phyloP scores from a whole-genome alignment of 257 asterid species.

The Nicotiana noctiflora region DNA sequence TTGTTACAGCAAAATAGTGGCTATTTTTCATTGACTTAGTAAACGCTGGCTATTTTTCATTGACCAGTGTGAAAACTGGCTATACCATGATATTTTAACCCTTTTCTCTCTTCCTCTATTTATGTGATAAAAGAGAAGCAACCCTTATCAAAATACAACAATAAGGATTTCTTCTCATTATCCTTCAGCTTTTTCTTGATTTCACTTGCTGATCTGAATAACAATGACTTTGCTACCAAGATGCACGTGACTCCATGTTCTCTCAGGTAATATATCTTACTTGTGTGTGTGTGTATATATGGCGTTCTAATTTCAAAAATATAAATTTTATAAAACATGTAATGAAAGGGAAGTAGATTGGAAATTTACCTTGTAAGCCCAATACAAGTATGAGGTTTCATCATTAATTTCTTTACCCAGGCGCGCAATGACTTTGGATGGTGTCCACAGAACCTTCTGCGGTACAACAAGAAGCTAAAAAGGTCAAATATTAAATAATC shows the following conservation, averaged over 20 bases:
- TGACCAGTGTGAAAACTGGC: too few species aligned
- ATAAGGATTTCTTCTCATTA: neutral
- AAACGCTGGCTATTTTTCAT: too few species aligned
- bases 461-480: conserved; percentile 11
- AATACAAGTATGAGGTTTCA: conserved; percentile 76
- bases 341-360: neutral
- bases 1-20: too few species aligned
- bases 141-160: too few species aligned
- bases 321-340: neutral
- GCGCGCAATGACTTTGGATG: conserved; percentile 86
- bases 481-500: neutral
- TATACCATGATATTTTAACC: too few species aligned
- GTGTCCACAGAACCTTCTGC: conserved; percentile 80
- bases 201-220: neutral
- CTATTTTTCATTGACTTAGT: too few species aligned
- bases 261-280: neutral
- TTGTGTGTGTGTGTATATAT: neutral
- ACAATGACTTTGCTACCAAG: neutral
- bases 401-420: conserved; percentile 78
- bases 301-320: neutral
- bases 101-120: neutral
- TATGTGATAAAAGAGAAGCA: neutral
- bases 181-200: neutral
- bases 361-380: conserved; percentile 76
- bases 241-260: neutral